These are phyloP conservation scores for Aspergillus cejpii DNA, from an alignment of 2,329 filamentous ascomycete genomes.

Conservation along the genomic window DNA sequence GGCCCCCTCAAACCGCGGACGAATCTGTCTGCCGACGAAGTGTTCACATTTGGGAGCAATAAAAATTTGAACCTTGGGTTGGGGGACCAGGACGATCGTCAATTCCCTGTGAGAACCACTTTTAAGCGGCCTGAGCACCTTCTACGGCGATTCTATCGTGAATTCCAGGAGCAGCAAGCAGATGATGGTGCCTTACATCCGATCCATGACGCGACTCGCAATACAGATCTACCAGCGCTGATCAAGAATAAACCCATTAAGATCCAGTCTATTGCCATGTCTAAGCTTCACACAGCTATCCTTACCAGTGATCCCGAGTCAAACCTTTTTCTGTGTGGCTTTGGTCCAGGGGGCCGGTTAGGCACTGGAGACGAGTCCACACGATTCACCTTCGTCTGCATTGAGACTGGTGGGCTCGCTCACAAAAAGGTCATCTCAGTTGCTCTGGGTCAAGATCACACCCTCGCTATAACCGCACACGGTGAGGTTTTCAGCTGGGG, in stretches of 20 bases:
- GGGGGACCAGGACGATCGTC: constrained; percentile 90
- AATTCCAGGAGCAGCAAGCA: constrained; percentile 49
- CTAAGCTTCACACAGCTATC: constrained; percentile 85
- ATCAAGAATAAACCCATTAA: constrained; percentile 65
- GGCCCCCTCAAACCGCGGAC: constrained; percentile 28
- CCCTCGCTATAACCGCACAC: constrained; percentile 71
- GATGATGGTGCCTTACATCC: constrained; percentile 21
- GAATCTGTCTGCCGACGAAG: constrained; percentile 64
- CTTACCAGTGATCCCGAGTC: constrained; percentile 79
- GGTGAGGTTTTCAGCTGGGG: constrained; percentile 97
- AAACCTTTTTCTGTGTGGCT: constrained; percentile 87
- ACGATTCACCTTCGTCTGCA: constrained; percentile 74
- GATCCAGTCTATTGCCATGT: constrained; percentile 76
- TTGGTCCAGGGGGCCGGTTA: constrained; percentile 81
- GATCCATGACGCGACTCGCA: constrained; percentile 28
- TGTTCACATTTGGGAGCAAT: constrained; percentile 93
- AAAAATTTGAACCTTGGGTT: constrained; percentile 89
- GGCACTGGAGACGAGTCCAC: constrained; percentile 87
- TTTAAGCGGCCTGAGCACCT: constrained; percentile 72
- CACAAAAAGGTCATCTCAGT: constrained; percentile 70
- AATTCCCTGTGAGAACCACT: constrained; percentile 78
- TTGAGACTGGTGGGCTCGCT: constrained; percentile 65
- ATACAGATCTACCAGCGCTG: constrained; percentile 61
- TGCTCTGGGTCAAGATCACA: constrained; percentile 86
- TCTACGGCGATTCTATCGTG: constrained; percentile 63